Conservation (phyloP, 306 rosid species). For the Pterocarpus macrocarpus region DNA sequence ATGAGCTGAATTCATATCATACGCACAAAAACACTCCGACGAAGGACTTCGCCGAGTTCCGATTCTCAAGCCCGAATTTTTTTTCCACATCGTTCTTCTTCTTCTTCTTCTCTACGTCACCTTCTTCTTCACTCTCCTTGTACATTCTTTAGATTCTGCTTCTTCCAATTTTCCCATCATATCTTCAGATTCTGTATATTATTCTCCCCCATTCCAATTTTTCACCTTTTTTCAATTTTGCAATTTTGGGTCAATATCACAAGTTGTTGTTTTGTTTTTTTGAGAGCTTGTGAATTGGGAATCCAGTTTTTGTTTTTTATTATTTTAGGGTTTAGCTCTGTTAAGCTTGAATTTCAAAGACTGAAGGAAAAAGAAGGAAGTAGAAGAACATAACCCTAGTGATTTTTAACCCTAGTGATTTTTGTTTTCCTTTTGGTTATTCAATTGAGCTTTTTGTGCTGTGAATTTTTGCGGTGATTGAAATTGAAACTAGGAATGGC, state of each 20-base stretch:
- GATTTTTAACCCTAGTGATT: slow-evolving; percentile 29
- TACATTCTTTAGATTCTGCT: not conserved
- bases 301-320: not conserved
- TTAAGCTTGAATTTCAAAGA: slow-evolving; percentile 7
- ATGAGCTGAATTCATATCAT: not conserved
- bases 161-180: not conserved
- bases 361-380: not conserved
- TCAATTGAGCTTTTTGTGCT: not conserved
- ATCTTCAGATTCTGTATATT: not conserved
- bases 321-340: slow-evolving; percentile 38
- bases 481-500: slow-evolving; percentile 63
- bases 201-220: not conserved
- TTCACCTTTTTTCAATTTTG: not conserved
- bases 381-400: slow-evolving; percentile 25
- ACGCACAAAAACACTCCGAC: not conserved
- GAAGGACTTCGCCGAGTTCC: not conserved
- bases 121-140: not conserved
- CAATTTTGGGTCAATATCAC: not conserved
- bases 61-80: too few species aligned
- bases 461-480: slow-evolving; percentile 7
- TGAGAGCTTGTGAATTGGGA: not conserved
- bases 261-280: not conserved
- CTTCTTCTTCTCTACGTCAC: not conserved
- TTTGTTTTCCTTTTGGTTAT: not conserved
- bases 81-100: not conserved